A percentile compares a stretch with the other conserved stretches of the same genome.
Evolutionary conservation across 176 grass and related monocot genomes (phyloP).

Genomic region (Hsuehochloa calcarea): DNA sequence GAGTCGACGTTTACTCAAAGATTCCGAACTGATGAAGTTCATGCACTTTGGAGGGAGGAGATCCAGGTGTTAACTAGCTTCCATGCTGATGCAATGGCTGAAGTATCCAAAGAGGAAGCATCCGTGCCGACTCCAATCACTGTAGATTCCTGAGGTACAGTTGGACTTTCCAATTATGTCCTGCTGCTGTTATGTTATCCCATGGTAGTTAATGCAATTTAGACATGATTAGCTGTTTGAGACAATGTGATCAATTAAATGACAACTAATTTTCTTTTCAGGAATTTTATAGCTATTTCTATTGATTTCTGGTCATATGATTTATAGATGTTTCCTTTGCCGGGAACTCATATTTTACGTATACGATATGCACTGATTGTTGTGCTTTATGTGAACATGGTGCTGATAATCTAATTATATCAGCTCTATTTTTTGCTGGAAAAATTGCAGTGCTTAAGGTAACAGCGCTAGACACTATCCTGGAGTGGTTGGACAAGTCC

Average conservation of each 20-base stretch:
- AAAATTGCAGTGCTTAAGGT: slow-evolving; percentile 1
- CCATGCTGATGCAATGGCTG: slow-evolving; percentile 33
- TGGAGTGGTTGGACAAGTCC: not conserved
- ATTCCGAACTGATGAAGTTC: slow-evolving; percentile 88
- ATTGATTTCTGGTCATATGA: not conserved
- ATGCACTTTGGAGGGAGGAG: slow-evolving; percentile 91
- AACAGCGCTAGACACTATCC: not conserved
- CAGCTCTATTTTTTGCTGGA: not conserved
- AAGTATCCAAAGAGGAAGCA: slow-evolving; percentile 38
- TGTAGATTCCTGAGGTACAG: slow-evolving; percentile 67
- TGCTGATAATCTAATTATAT: not conserved
- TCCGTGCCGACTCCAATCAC: slow-evolving; percentile 21
- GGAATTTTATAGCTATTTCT: not conserved
- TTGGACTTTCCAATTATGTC: slow-evolving; percentile 7
- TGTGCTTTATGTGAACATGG: not conserved
- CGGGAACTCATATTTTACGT: not conserved
- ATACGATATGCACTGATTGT: not conserved
- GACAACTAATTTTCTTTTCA: not conserved
- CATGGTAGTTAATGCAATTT: not conserved
- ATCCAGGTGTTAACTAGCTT: slow-evolving; percentile 31
- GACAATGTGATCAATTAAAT: not conserved
- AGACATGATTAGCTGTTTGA: not conserved
- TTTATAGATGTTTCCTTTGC: not conserved
- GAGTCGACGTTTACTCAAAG: slow-evolving; percentile 90
- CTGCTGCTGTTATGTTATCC: not conserved